phyloP scores from a whole-genome alignment of 2,329 filamentous ascomycete genomes.

The Colletotrichum horii region DNA sequence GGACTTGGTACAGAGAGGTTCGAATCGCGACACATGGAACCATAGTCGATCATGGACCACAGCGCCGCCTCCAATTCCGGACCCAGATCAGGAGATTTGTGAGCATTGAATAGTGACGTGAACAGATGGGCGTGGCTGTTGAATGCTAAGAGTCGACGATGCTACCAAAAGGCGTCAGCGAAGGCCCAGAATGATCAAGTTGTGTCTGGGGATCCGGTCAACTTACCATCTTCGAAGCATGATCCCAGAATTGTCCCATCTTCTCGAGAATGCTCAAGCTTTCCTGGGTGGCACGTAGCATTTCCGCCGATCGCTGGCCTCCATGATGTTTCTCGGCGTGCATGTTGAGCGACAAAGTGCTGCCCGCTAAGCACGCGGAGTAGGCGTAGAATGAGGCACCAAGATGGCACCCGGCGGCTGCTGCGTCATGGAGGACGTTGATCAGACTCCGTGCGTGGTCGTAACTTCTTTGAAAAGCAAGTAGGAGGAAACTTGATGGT shows the following conservation, averaged over 20 bases:
- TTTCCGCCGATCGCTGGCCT: neutral
- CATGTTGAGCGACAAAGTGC: neutral
- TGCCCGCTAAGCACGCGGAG: neutral
- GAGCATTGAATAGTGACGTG: neutral
- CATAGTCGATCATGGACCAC: neutral
- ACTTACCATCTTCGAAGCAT: neutral
- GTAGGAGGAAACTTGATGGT: neutral
- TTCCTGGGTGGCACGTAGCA: neutral
- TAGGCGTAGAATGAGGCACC: neutral
- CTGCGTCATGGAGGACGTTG: neutral
- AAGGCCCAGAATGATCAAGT: fast-evolving
- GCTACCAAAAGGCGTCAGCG: fast-evolving
- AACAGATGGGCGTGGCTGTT: neutral
- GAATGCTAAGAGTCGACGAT: neutral
- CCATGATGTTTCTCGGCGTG: neutral
- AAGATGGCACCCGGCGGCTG: neutral
- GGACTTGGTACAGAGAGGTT: neutral
- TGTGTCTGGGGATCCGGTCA: neutral
- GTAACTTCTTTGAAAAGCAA: neutral
- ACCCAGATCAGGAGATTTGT: neutral
- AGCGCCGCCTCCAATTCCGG: neutral
- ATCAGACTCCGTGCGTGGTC: neutral
- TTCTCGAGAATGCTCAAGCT: neutral
- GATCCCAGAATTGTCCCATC: neutral
- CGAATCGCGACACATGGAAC: neutral